These are phyloP conservation scores for Aspergillaceae sp. DNA, from an alignment of 2,329 filamentous ascomycete genomes.

Conservation along the genomic window DNA sequence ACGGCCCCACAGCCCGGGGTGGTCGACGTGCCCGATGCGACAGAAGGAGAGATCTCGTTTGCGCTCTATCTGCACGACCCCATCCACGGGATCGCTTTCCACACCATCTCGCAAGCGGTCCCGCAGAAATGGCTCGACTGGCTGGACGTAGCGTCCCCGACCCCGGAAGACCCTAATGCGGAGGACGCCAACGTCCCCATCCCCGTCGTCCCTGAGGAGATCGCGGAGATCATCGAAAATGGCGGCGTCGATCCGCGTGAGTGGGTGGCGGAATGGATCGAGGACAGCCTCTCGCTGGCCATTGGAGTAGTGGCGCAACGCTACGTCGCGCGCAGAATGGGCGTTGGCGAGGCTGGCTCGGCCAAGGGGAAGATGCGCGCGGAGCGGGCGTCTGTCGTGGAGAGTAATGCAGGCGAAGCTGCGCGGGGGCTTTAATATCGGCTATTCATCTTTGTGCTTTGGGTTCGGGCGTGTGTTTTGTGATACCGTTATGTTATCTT, in stretches of 20 bases:
- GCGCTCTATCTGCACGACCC: constrained; percentile 77
- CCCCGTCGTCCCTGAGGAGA: constrained; percentile 62
- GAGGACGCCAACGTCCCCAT: constrained; percentile 27
- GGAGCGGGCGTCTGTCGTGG: constrained; percentile 47
- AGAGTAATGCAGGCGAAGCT: constrained; percentile 52
- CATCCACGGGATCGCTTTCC: constrained; percentile 81
- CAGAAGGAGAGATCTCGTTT: constrained; percentile 58
- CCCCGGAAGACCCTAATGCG: constrained; percentile 31
- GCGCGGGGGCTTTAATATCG: constrained; percentile 43
- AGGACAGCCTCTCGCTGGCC: constrained; percentile 69
- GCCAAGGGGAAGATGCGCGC: constrained; percentile 47
- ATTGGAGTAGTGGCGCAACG: constrained; percentile 85
- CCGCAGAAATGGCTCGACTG: constrained; percentile 82
- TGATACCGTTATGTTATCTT: not conserved
- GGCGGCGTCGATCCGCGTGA: constrained; percentile 83
- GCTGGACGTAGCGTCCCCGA: constrained; percentile 62
- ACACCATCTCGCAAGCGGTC: constrained; percentile 70
- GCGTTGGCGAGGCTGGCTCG: constrained; percentile 73
- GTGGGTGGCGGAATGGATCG: constrained; percentile 96
- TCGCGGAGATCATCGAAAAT: constrained; percentile 68
- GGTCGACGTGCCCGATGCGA: constrained; percentile 28
- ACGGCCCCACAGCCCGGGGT: constrained; percentile 23
- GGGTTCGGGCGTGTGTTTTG: constrained; percentile 1
- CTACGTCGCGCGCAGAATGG: constrained; percentile 92
- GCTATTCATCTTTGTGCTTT: not conserved